phyloP scores from a whole-genome alignment of 2,329 filamentous ascomycete species.

The Claviceps sp. region DNA sequence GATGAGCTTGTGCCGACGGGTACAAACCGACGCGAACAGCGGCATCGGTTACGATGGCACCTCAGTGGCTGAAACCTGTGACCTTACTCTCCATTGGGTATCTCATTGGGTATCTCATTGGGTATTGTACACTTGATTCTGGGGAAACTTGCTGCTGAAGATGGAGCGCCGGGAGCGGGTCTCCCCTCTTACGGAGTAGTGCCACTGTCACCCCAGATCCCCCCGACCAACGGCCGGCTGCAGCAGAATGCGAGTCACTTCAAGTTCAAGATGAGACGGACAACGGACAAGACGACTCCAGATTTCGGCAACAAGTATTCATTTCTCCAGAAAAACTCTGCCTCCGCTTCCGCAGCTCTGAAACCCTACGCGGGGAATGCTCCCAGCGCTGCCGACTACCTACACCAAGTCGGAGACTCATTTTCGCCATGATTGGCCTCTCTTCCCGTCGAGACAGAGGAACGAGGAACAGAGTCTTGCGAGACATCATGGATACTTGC shows the following conservation, averaged over 20 bases:
- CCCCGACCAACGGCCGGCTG: background rate
- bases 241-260: background rate
- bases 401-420: no score
- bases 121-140: background rate
- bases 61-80: conserved; percentile 4
- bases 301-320: background rate
- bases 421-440: no score
- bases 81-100: background rate
- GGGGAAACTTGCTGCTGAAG: background rate
- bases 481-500: no score
- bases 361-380: no score
- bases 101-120: no score
- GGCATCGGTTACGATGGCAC: conserved; percentile 6
- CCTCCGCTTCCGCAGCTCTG: no score
- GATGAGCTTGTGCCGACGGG: background rate
- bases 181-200: no score
- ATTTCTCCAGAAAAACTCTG: background rate
- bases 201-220: background rate
- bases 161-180: background rate
- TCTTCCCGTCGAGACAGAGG: no score
- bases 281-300: background rate
- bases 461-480: no score
- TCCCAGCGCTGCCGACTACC: no score
- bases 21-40: background rate
- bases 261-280: background rate